A percentile compares a stretch with the other conserved stretches of the same genome.
Conservation (phyloP, 495 filamentous ascomycete species). For the Penicillium canescens region DNA sequence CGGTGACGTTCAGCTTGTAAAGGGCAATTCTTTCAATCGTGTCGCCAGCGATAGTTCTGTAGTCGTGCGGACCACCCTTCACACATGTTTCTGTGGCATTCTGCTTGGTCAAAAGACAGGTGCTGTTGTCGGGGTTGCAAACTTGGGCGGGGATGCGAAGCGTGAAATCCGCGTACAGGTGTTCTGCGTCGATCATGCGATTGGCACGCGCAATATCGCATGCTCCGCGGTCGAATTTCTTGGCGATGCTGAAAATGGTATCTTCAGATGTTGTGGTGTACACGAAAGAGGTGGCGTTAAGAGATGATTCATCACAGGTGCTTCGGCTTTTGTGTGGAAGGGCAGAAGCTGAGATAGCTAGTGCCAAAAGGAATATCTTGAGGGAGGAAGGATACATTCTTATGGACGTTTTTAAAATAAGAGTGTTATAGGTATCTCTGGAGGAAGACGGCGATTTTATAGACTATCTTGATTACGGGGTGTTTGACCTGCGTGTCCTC, state of each 20-base stretch:
- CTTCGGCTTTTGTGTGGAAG: neutral
- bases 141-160: conserved; percentile 9
- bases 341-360: too few species aligned
- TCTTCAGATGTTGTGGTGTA: conserved; percentile 8
- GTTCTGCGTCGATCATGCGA: conserved; percentile 13
- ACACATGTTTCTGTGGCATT: conserved; percentile 10
- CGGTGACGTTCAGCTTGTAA: conserved; percentile 13
- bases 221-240: conserved; percentile 5
- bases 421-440: too few species aligned
- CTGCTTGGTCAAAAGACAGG: conserved; percentile 8
- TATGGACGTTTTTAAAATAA: too few species aligned
- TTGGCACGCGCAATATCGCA: conserved; percentile 19
- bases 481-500: too few species aligned
- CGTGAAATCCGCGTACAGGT: conserved; percentile 7
- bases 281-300: neutral
- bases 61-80: conserved; percentile 13
- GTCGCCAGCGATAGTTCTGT: conserved; percentile 16
- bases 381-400: too few species aligned
- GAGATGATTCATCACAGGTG: neutral
- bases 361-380: too few species aligned
- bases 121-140: conserved; percentile 8
- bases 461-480: too few species aligned
- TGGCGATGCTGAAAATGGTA: conserved; percentile 13
- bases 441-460: too few species aligned
- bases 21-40: conserved; percentile 16